Evolutionary conservation across 805 yeast genomes (phyloP), one percentile per base, ranked within the genome.

Genomic region (Candida nonsorbophila): DNA sequence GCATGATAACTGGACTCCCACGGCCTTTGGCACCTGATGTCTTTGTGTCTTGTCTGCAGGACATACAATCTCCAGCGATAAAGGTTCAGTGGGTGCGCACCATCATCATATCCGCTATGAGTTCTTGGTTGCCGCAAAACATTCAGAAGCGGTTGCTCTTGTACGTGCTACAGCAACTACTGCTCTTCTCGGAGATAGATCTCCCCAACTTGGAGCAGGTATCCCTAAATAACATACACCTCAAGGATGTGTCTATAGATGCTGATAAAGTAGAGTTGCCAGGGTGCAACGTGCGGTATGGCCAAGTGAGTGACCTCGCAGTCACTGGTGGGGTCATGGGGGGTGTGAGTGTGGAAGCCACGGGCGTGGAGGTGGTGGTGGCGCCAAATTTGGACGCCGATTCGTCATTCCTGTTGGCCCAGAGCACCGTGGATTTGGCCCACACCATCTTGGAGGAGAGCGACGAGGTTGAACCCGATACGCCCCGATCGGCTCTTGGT

Each of bases 41-140:
- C n/a, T n/a, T n/a, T n/a, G n/a, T n/a, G n/a, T n/a, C n/a, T n/a
- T n/a, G n/a, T n/a, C n/a, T n/a, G n/a, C n/a, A n/a, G n/a, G n/a
- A n/a, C n/a, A n/a, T n/a, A n/a, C n/a, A n/a, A n/a, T n/a, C n/a
- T n/a, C n/a, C n/a, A n/a, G n/a, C n/a, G n/a, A n/a, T n/a, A n/a
- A n/a, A n/a, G n/a, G n/a, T n/a, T n/a, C n/a, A n/a, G n/a, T n/a
- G n/a, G n/a, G n/a, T n/a, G n/a, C n/a, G n/a, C n/a, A n/a, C n/a
- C n/a, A n/a, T n/a, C n/a, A n/a, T n/a, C n/a, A n/a, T n/a, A n/a
- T n/a, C n/a, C n/a, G n/a, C n/a, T n/a, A n/a, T n/a, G n/a, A n/a
- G n/a, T n/a, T n/a, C n/a, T 37, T 85, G 95, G 94, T 69, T 84
- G 53, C 90, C 94, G 5, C 90, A 80, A 51, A 84, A 82, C 54